Evolutionary conservation across 148 eudicot species (phyloP).

Genomic region (Nyssa sinensis): DNA sequence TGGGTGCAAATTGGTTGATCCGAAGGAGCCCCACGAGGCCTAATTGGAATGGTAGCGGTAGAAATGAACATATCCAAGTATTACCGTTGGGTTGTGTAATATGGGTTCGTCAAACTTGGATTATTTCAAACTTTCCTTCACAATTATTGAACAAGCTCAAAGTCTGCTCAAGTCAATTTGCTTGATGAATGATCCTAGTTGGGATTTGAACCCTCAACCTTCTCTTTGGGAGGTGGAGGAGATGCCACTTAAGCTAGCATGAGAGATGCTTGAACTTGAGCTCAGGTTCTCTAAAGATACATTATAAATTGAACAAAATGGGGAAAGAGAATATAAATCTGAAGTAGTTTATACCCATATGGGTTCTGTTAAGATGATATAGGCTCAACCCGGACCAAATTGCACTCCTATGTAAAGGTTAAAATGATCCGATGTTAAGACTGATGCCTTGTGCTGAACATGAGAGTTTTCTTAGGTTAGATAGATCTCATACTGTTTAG

Average conservation of each 20-base stretch:
- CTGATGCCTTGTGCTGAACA: not conserved
- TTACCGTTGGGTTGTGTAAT: not conserved
- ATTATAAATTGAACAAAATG: no score
- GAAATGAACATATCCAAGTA: not conserved
- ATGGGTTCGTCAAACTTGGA: slow-evolving; percentile 6
- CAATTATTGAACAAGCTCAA: slow-evolving; percentile 2
- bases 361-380: not conserved
- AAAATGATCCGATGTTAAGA: not conserved
- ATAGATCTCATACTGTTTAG: not conserved
- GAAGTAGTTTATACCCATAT: no score
- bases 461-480: not conserved
- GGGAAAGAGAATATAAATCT: no score
- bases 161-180: not conserved
- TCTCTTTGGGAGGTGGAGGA: no score
- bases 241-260: no score
- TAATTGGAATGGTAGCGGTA: not conserved
- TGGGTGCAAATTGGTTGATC: not conserved
- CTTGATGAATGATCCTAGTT: no score
- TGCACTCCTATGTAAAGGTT: not conserved
- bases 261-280: not conserved
- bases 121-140: not conserved
- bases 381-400: not conserved
- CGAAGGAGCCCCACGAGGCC: not conserved
- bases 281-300: not conserved
- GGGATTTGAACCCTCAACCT: no score